Evolutionary conservation across 176 grass and related monocot species (phyloP).

Genomic region (Pontederia paniculata): DNA sequence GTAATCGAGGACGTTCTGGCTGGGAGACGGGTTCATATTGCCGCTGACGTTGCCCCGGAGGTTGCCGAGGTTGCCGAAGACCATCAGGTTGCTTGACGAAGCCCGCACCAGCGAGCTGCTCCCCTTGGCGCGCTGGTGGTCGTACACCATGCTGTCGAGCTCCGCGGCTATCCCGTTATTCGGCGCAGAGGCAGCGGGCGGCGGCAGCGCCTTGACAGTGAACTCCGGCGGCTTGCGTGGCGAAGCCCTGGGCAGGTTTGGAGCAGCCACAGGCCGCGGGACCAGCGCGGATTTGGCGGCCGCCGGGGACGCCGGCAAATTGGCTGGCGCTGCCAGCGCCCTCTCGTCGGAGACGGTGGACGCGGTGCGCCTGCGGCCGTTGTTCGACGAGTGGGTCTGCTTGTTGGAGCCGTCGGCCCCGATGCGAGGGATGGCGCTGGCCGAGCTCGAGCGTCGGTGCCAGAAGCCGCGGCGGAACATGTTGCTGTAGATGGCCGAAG

Average conservation of each 20-base stretch:
- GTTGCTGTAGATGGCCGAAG: neutral
- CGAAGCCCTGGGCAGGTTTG: no score
- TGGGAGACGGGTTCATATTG: neutral
- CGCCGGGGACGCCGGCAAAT: neutral
- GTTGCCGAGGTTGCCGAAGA: slow-evolving; percentile 4
- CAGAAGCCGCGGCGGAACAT: neutral
- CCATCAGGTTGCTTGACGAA: slow-evolving; percentile 14
- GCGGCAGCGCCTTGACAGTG: neutral
- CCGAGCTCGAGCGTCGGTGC: neutral
- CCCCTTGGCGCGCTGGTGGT: neutral
- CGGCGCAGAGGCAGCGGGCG: neutral
- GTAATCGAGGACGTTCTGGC: neutral
- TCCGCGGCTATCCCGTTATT: slow-evolving; percentile 1
- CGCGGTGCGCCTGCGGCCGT: neutral
- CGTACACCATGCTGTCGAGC: slow-evolving; percentile 8
- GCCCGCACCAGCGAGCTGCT: slow-evolving; percentile 1
- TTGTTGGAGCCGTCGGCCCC: no score
- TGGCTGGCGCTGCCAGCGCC: neutral
- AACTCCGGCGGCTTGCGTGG: neutral
- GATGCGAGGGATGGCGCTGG: neutral
- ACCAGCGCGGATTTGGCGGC: neutral
- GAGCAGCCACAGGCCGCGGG: neutral
- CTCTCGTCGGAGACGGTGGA: neutral
- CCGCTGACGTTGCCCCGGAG: neutral
- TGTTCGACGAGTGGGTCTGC: neutral